phyloP scores from a whole-genome alignment of 2,329 filamentous ascomycete species.

The Exophiala sp. region DNA sequence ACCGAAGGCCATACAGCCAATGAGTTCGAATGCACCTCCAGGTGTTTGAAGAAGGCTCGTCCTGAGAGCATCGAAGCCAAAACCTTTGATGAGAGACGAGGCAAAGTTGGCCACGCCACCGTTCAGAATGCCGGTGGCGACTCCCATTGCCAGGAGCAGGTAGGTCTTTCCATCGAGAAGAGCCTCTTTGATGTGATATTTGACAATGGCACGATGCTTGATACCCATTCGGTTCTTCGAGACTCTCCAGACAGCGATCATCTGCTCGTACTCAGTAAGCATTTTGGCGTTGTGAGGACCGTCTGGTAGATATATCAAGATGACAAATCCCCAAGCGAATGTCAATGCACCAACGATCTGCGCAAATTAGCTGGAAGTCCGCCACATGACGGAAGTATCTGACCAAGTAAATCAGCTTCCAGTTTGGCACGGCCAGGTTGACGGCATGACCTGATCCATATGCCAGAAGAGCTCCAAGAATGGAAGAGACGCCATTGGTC shows the following conservation, averaged over 20 bases:
- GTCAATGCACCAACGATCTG: conserved; percentile 42
- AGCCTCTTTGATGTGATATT: conserved; percentile 39
- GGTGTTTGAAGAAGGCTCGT: conserved; percentile 37
- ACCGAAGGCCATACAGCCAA: conserved; percentile 19
- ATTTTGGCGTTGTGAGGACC: conserved; percentile 39
- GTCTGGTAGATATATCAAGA: conserved; percentile 38
- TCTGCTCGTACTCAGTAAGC: conserved; percentile 37
- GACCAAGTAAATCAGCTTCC: conserved; percentile 41
- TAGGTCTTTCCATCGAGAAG: conserved; percentile 38
- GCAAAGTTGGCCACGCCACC: conserved; percentile 50
- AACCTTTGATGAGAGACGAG: conserved; percentile 46
- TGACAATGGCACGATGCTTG: conserved; percentile 37
- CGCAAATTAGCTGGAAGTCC: neutral
- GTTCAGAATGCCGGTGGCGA: conserved; percentile 48
- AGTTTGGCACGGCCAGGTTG: conserved; percentile 27
- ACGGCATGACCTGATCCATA: conserved; percentile 37
- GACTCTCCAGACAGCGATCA: conserved; percentile 41
- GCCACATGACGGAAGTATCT: neutral
- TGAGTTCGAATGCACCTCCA: conserved; percentile 34
- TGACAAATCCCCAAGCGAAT: conserved; percentile 40
- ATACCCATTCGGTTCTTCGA: conserved; percentile 43
- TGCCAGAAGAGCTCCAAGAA: conserved; percentile 37
- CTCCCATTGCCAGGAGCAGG: conserved; percentile 40
- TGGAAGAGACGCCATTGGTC: conserved; percentile 38
- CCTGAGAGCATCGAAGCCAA: conserved; percentile 38